These are phyloP conservation scores for Colletotrichum australisinense DNA, from an alignment of 2,329 filamentous ascomycete species.

Conservation along the genomic window DNA sequence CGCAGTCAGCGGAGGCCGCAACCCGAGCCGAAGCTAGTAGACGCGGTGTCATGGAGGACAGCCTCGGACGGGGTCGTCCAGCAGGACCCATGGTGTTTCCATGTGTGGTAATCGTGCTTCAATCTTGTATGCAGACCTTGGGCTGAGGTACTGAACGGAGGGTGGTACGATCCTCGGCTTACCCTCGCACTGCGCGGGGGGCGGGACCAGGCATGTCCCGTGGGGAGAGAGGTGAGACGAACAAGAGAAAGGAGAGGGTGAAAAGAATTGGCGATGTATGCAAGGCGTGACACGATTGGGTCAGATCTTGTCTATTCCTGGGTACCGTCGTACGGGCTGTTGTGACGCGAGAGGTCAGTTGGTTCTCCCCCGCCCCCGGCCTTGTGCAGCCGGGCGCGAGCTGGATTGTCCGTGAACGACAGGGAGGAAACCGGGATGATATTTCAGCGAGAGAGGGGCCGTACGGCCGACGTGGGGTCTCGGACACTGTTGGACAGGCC, in stretches of 20 bases:
- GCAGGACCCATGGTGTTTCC: slow-evolving; percentile 12
- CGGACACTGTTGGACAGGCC: not conserved
- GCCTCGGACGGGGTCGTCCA: slow-evolving; percentile 14
- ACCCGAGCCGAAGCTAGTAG: slow-evolving; percentile 20
- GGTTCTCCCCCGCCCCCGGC: slow-evolving; percentile 3
- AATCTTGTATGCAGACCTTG: not conserved
- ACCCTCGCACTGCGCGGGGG: slow-evolving; percentile 5
- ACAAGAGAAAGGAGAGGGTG: not conserved
- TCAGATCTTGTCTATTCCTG: slow-evolving; percentile 26
- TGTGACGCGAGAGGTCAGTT: slow-evolving; percentile 24
- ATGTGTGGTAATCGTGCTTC: slow-evolving; percentile 10
- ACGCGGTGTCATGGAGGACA: slow-evolving; percentile 17
- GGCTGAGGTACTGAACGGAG: not conserved
- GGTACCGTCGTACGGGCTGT: not conserved
- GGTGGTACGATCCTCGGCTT: not conserved
- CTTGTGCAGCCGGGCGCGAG: slow-evolving; percentile 4
- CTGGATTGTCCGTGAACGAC: not conserved
- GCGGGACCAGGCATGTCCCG: not conserved
- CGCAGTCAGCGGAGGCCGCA: slow-evolving; percentile 17
- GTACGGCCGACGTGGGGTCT: slow-evolving; percentile 12
- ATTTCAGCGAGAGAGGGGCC: slow-evolving; percentile 1
- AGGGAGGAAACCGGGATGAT: not conserved
- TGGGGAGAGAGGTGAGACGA: slow-evolving; percentile 22
- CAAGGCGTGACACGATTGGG: slow-evolving; percentile 7
- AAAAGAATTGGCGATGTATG: not conserved